phyloP scores from a whole-genome alignment of 371 early-diverging fungal species.

The Quaeritorhiza haematococci region DNA sequence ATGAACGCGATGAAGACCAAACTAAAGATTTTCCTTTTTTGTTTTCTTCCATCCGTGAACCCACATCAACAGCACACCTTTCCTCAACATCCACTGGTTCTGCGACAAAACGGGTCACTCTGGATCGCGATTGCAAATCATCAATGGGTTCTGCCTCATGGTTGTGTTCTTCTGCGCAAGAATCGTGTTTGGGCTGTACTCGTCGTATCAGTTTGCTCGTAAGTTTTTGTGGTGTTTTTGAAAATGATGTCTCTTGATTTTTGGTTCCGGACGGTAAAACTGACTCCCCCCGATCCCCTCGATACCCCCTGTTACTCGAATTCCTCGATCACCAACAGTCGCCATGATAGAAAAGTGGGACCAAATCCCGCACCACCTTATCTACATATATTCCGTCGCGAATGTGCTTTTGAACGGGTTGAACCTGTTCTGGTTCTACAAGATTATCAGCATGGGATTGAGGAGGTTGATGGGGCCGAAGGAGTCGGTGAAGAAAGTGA shows the following conservation, averaged over 20 bases:
- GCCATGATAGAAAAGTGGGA: conserved; percentile 21
- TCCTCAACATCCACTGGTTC: conserved; percentile 91
- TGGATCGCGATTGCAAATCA: conserved; percentile 66
- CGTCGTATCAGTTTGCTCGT: conserved; percentile 59
- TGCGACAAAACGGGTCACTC: conserved; percentile 45
- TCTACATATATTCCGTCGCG: conserved; percentile 56
- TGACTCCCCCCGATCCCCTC: not conserved
- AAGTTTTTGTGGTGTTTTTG: conserved; percentile 17
- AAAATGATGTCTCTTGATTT: not conserved
- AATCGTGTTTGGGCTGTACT: conserved; percentile 73
- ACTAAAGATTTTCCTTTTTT: not conserved
- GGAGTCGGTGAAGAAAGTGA: conserved; percentile 10
- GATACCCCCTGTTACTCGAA: too few species aligned
- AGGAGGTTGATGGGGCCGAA: conserved; percentile 22
- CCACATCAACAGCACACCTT: conserved; percentile 60
- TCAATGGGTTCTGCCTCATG: conserved; percentile 75
- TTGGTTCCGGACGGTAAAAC: not conserved
- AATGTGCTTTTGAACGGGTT: conserved; percentile 63
- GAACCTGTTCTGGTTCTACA: conserved; percentile 75
- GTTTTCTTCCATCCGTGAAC: not conserved
- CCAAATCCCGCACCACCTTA: conserved; percentile 46
- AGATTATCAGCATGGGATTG: conserved; percentile 55
- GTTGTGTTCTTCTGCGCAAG: conserved; percentile 70
- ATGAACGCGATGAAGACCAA: too few species aligned
- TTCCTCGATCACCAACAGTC: conserved; percentile 4